Percentiles rank a stretch among this genome's conserved stretches.
These are phyloP conservation scores for Fusarium staphyleae DNA, from an alignment of 2,329 filamentous ascomycete genomes.

Conservation along the genomic window DNA sequence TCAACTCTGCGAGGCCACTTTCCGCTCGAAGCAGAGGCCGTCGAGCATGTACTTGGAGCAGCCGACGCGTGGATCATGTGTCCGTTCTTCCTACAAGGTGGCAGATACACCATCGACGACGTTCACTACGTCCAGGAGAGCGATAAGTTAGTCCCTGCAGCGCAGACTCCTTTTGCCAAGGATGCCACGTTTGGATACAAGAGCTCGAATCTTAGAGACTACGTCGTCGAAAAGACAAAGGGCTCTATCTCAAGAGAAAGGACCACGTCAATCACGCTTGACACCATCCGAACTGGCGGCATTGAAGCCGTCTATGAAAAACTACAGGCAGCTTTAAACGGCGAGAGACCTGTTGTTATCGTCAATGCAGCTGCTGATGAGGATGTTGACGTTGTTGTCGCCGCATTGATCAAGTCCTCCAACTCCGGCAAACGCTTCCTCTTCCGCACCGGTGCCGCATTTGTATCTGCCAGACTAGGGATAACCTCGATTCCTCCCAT, in stretches of 20 bases:
- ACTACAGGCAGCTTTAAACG: conserved; percentile 46
- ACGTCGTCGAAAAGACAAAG: conserved; percentile 61
- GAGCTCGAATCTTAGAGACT: conserved; percentile 55
- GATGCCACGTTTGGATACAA: conserved; percentile 66
- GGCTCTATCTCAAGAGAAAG: conserved; percentile 49
- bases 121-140: conserved; percentile 65
- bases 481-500: conserved; percentile 60
- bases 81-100: conserved; percentile 67
- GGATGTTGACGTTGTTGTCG: conserved; percentile 63
- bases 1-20: conserved; percentile 65
- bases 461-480: conserved; percentile 57
- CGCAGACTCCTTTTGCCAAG: conserved; percentile 61
- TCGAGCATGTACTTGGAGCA: conserved; percentile 56
- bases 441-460: conserved; percentile 52
- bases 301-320: conserved; percentile 51
- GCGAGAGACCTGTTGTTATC: conserved; percentile 50
- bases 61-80: conserved; percentile 62
- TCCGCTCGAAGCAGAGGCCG: conserved; percentile 61
- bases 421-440: conserved; percentile 46
- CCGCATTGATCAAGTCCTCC: conserved; percentile 52
- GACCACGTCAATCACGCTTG: conserved; percentile 53
- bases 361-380: conserved; percentile 61
- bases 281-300: conserved; percentile 57
- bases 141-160: conserved; percentile 50
- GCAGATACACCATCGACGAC: conserved; percentile 62